These are phyloP conservation scores for Emericellopsis atlantica DNA, from an alignment of 2,329 filamentous ascomycete genomes.

Conservation along the genomic window DNA sequence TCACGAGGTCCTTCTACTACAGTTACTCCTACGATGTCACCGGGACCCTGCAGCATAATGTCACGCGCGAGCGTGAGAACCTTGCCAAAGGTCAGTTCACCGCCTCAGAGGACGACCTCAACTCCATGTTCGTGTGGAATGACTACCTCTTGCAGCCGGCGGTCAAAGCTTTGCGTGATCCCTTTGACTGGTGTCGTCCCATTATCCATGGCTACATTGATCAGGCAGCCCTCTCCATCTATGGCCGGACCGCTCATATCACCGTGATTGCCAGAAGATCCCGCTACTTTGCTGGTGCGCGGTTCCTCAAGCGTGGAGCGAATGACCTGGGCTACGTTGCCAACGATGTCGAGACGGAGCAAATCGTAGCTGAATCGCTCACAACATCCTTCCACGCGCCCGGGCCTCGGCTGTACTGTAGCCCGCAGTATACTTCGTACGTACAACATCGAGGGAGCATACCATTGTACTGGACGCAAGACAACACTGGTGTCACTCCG, in stretches of 20 bases:
- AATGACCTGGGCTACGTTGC: conserved; percentile 94
- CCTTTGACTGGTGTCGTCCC: conserved; percentile 91
- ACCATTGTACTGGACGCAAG: conserved; percentile 93
- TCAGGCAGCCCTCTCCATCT: conserved; percentile 75
- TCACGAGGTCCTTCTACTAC: conserved; percentile 91
- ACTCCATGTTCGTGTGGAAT: conserved; percentile 99
- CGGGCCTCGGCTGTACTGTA: conserved; percentile 73
- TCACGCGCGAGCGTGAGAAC: conserved; percentile 64
- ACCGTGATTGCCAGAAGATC: conserved; percentile 89
- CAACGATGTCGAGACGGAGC: conserved; percentile 97
- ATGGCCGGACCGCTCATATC: conserved; percentile 80
- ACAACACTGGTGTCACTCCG: conserved; percentile 86
- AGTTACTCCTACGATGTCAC: conserved; percentile 98
- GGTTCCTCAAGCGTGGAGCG: conserved; percentile 86
- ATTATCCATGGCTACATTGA: conserved; percentile 96
- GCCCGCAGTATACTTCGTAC: conserved; percentile 88
- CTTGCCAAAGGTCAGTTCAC: conserved; percentile 51
- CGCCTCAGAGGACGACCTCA: conserved; percentile 49
- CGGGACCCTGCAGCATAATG: conserved; percentile 81
- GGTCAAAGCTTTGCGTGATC: conserved; percentile 54
- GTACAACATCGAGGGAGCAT: conserved; percentile 96
- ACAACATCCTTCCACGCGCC: conserved; percentile 94
- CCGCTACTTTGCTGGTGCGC: conserved; percentile 83
- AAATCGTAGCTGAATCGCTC: conserved; percentile 88
- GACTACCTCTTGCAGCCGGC: conserved; percentile 75